phyloP scores from a whole-genome alignment of 164 flowering plant species.

The Vitis riparia region DNA sequence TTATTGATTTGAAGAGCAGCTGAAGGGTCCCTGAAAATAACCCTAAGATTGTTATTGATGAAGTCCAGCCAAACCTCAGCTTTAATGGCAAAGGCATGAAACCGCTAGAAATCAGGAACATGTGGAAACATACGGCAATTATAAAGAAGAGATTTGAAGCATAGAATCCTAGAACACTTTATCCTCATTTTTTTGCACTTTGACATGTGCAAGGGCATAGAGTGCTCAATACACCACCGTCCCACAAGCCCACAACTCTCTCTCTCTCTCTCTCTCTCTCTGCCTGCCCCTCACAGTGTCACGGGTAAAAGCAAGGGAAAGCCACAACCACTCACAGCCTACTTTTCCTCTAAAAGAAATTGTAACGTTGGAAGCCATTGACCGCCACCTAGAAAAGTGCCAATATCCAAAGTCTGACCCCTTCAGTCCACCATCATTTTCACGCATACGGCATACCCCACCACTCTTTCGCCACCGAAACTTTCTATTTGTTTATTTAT shows the following conservation, averaged over 20 bases:
- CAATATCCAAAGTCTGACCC: background rate
- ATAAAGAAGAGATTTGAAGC: too few relatives aligned
- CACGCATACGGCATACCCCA: background rate
- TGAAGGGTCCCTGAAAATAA: too few relatives aligned
- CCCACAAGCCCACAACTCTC: slow-evolving; percentile 12
- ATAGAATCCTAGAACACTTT: too few relatives aligned
- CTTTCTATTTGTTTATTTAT: background rate
- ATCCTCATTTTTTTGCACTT: background rate
- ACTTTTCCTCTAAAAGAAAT: slow-evolving; percentile 4
- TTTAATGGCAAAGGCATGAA: too few relatives aligned
- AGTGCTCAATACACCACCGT: slow-evolving; percentile 12
- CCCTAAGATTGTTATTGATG: too few relatives aligned
- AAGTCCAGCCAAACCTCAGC: too few relatives aligned
- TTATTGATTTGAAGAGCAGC: too few relatives aligned
- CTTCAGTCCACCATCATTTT: slow-evolving; percentile 6
- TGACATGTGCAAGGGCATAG: background rate
- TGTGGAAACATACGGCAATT: too few relatives aligned
- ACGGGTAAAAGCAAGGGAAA: slow-evolving; percentile 5
- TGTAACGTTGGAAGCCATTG: slow-evolving; percentile 23
- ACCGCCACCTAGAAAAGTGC: background rate
- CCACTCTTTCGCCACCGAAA: too few relatives aligned
- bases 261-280: background rate
- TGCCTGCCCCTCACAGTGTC: background rate
- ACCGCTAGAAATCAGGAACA: too few relatives aligned
- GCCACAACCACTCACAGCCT: background rate